Conservation (phyloP, 2,329 filamentous ascomycete species). For the Catunica adiposa region DNA sequence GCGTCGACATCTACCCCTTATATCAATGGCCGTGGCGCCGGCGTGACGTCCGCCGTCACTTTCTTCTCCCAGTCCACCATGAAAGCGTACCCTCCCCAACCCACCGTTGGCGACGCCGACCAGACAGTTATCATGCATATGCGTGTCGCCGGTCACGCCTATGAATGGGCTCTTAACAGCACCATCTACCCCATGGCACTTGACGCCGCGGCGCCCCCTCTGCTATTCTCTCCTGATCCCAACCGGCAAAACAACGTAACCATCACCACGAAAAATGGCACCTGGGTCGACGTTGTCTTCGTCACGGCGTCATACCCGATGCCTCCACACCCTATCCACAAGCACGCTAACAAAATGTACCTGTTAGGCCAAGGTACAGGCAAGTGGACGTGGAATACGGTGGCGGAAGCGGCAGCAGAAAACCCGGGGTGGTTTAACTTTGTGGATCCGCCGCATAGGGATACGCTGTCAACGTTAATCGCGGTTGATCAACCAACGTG, state of each 20-base stretch:
- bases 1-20: slow-evolving; percentile 23
- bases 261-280: slow-evolving; percentile 28
- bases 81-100: slow-evolving; percentile 31
- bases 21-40: slow-evolving; percentile 25
- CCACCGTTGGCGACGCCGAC: slow-evolving; percentile 23
- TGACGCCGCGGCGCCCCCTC: slow-evolving; percentile 23
- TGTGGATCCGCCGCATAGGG: slow-evolving; percentile 35
- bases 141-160: slow-evolving; percentile 26
- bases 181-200: slow-evolving; percentile 26
- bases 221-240: slow-evolving; percentile 28
- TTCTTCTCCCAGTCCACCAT: slow-evolving; percentile 29
- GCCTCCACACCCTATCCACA: slow-evolving; percentile 43
- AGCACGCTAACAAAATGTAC: slow-evolving; percentile 45
- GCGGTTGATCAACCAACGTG: slow-evolving; percentile 19
- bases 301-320: slow-evolving; percentile 28
- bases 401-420: slow-evolving; percentile 33
- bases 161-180: slow-evolving; percentile 37
- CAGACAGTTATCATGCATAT: slow-evolving; percentile 29
- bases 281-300: slow-evolving; percentile 42
- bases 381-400: slow-evolving; percentile 33
- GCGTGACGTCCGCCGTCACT: slow-evolving; percentile 19
- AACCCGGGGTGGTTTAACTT: slow-evolving; percentile 39
- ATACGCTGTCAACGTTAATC: slow-evolving; percentile 21
- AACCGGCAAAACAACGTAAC: slow-evolving; percentile 28
- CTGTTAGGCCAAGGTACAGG: slow-evolving; percentile 36